Conservation (phyloP, 116 monocot genomes). For the Papilionanthe hybrid region DNA sequence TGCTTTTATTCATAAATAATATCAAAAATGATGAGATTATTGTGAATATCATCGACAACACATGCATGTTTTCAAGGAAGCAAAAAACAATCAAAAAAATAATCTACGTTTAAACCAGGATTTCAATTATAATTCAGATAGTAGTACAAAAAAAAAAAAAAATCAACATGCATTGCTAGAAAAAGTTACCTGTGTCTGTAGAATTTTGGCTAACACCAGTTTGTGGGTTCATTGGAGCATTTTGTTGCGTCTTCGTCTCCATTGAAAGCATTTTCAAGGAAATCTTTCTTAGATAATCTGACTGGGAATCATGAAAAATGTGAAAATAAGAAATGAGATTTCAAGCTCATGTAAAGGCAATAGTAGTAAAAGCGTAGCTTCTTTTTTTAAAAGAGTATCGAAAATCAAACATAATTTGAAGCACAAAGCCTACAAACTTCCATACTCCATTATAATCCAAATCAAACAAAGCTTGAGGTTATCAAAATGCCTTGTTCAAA, state of each 20-base stretch:
- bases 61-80: background rate
- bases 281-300: slow-evolving; percentile 82
- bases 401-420: slow-evolving; percentile 3
- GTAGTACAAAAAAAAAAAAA: background rate
- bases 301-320: slow-evolving; percentile 30
- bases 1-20: background rate
- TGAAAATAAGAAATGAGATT: background rate
- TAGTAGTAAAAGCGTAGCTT: background rate
- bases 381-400: background rate
- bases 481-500: background rate
- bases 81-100: background rate
- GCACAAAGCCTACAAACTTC: background rate
- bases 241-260: slow-evolving; percentile 61
- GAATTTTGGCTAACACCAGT: slow-evolving; percentile 33
- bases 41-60: background rate
- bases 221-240: slow-evolving; percentile 35
- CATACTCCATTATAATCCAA: background rate
- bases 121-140: background rate
- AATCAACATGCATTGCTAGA: background rate
- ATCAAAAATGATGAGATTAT: background rate
- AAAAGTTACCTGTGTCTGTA: slow-evolving; percentile 40
- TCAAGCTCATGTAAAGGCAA: background rate
- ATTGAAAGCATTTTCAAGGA: slow-evolving; percentile 89
- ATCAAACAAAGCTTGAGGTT: background rate
- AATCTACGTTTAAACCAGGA: background rate